Percentiles rank a stretch among this genome's conserved stretches.
Conservation (phyloP, 2,329 filamentous ascomycete genomes). For the Epichloe sibirici region DNA sequence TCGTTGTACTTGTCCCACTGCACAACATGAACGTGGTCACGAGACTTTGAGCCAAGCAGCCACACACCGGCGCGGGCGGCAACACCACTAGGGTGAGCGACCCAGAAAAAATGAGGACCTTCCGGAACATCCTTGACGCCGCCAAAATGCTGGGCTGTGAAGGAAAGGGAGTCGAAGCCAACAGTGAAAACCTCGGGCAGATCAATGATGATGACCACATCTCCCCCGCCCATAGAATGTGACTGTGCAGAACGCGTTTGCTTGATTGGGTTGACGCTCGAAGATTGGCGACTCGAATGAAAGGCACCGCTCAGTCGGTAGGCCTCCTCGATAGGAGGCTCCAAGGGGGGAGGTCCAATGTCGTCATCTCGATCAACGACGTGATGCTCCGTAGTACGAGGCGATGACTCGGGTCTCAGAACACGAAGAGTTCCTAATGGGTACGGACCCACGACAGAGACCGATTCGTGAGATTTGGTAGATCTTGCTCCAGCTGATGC, state of each 20-base stretch:
- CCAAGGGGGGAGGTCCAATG: conserved; percentile 20
- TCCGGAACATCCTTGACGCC: conserved; percentile 43
- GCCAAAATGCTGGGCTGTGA: conserved; percentile 34
- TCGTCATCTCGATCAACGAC: conserved; percentile 12
- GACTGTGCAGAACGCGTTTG: conserved; percentile 8
- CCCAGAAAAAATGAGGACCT: conserved; percentile 49
- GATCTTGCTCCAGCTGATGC: conserved; percentile 14
- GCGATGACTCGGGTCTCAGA: conserved; percentile 15
- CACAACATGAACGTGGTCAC: conserved; percentile 30
- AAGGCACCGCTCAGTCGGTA: not conserved
- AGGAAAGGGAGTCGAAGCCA: conserved; percentile 39
- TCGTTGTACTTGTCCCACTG: conserved; percentile 47
- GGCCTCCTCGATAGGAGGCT: conserved; percentile 8
- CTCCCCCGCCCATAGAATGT: conserved; percentile 28
- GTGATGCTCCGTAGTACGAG: conserved; percentile 1
- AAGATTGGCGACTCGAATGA: not conserved
- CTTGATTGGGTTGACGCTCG: not conserved
- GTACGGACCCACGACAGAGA: conserved; percentile 25
- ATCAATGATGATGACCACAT: conserved; percentile 40
- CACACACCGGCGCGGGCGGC: conserved; percentile 45
- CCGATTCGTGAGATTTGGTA: conserved; percentile 24
- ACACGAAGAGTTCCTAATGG: conserved; percentile 32
- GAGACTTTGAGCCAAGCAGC: conserved; percentile 29
- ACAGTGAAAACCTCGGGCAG: conserved; percentile 39
- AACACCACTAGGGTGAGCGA: conserved; percentile 33